Evolutionary conservation across 441 rosid species (phyloP).

Genomic region (Populus hybrid): DNA sequence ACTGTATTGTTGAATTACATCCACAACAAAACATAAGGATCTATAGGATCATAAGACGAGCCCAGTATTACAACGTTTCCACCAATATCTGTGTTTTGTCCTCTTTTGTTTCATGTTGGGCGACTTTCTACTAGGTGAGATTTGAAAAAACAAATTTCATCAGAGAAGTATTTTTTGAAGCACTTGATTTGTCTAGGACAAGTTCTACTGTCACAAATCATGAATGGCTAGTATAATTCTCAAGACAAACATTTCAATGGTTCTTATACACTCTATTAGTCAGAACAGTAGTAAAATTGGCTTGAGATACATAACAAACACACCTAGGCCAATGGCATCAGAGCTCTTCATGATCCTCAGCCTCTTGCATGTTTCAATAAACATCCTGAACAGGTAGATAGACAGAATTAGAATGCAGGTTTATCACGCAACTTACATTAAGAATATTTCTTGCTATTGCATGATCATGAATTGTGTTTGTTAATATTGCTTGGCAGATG

Average conservation of each 20-base stretch:
- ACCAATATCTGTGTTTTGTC: not conserved
- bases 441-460: not conserved
- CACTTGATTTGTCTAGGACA: not conserved
- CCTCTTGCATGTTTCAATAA: constrained; percentile 77
- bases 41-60: not conserved
- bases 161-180: not conserved
- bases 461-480: not conserved
- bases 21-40: not conserved
- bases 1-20: not conserved
- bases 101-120: not conserved
- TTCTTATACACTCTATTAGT: not conserved
- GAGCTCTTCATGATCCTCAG: constrained; percentile 40
- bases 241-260: not conserved
- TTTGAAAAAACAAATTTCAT: not conserved
- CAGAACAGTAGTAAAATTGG: not conserved
- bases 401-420: not conserved
- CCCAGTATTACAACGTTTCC: not conserved
- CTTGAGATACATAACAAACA: constrained; percentile 6
- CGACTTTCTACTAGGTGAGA: not conserved
- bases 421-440: not conserved
- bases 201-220: not conserved
- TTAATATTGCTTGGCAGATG: not conserved
- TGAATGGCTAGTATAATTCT: not conserved
- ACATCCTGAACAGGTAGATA: constrained; percentile 56
- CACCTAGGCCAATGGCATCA: constrained; percentile 84